A percentile compares a stretch with the other conserved stretches of the same genome.
Evolutionary conservation across 208 protist species (phyloP).

Genomic region (Acanthamoeba lenticulata): DNA sequence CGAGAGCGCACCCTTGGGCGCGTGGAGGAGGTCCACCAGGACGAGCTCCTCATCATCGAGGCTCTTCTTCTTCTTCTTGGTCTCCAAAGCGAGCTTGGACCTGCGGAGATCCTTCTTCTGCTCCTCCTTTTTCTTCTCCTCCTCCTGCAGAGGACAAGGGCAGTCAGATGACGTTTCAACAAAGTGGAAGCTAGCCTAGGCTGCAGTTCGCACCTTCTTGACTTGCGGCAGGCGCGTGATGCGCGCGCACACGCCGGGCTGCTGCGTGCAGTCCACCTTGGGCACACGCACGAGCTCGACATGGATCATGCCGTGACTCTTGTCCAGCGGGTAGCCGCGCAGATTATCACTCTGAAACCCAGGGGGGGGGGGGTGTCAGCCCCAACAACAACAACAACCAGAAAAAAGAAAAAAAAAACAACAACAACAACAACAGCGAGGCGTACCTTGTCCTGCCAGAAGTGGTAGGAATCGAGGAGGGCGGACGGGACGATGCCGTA

Average conservation of each 20-base stretch:
- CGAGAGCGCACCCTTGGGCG: slow-evolving; percentile 60
- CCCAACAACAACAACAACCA: too few relatives aligned
- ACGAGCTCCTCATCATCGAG: slow-evolving; percentile 77
- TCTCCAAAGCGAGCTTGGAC: slow-evolving; percentile 47
- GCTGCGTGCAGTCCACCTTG: slow-evolving; percentile 45
- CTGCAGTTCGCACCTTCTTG: slow-evolving; percentile 58
- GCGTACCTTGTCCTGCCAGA: slow-evolving; percentile 82
- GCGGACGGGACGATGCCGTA: slow-evolving; percentile 79
- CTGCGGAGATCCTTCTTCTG: slow-evolving; percentile 58
- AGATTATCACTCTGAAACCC: slow-evolving; percentile 50
- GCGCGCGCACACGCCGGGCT: slow-evolving; percentile 49
- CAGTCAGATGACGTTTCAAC: too few relatives aligned
- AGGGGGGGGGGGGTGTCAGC: too few relatives aligned
- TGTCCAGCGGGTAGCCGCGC: slow-evolving; percentile 56
- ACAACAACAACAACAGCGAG: not conserved
- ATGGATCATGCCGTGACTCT: slow-evolving; percentile 55
- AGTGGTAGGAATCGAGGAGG: slow-evolving; percentile 80
- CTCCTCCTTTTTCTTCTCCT: slow-evolving; percentile 16
- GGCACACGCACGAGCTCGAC: slow-evolving; percentile 51
- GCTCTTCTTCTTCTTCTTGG: slow-evolving; percentile 64
- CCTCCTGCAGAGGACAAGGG: not conserved
- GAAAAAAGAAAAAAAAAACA: not conserved
- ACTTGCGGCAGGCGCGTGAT: slow-evolving; percentile 33
- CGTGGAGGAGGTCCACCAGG: slow-evolving; percentile 84
- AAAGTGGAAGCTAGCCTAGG: too few relatives aligned